Base-by-base conservation (phyloP, 1,284 basidiomycete genomes). In the Tilletia indica region DNA sequence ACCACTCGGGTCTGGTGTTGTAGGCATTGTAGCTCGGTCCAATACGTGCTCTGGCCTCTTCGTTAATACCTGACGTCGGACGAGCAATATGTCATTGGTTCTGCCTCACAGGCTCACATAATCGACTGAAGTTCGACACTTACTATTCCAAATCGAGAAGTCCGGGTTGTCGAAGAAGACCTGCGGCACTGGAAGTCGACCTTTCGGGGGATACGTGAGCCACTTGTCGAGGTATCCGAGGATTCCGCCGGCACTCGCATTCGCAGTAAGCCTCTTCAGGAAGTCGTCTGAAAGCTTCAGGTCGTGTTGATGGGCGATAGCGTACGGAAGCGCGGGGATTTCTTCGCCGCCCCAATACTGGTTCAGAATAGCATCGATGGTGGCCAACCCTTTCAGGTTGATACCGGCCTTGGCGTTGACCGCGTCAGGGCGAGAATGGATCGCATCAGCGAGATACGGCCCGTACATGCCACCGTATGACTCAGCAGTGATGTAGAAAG, bases 391-490 rank as follows among this genome's bases (percentile, higher is more conserved):
- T 34, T 81, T 72, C 14, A 83, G 75, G 72, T 81, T 76, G 69
- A 82, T 73, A 51, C 75, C 73, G 21, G 69, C 69, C 34, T 58
- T 31, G 38, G 69, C 70, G 69, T 78, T 77, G 38, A 76, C 72
- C 49, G 68, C 70, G 66, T 70, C 70, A 68, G 76, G 39, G 51
- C 75, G 68, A 42, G 73, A 71, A 19, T 80, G 69, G 63, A 84
- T 81, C 38, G 73, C 64, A 48, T 76, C 67, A 9, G 84, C 81
- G 78, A 97, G 94, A 85, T 94, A 96, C 14, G 97, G 96, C 76
- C 98, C 95, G 87, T 93, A 98, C 86, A 97, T 94, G n/a, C 97
- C 96, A n/a, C 94, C 96, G 83, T 91, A 99, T 74, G 92, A 93
- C 87, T 82, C 79, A 42, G 80, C 81, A 0, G 80, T 82, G 54